Evolutionary conservation across 2,329 filamentous ascomycete species (phyloP).

Genomic region (Verticillium klebahnii): DNA sequence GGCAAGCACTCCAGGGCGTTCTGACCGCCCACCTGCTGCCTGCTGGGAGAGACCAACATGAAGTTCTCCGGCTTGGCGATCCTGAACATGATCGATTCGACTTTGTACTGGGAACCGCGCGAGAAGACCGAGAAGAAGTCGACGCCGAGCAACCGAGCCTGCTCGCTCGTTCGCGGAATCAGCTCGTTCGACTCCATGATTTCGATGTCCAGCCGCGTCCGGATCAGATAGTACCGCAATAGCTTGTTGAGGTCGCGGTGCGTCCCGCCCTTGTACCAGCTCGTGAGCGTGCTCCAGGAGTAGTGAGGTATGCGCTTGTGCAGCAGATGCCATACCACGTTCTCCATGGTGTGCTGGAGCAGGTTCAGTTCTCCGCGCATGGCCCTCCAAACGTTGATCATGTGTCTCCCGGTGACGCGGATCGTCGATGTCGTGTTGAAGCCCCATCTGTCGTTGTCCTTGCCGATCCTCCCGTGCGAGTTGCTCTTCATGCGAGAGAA

Average conservation of each 20-base stretch:
- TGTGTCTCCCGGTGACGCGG: constrained; percentile 86
- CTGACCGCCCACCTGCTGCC: constrained; percentile 87
- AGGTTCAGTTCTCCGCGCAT: constrained; percentile 92
- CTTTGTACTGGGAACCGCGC: constrained; percentile 94
- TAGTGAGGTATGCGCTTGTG: constrained; percentile 88
- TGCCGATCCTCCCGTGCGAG: constrained; percentile 78
- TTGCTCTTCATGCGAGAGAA: constrained; percentile 84
- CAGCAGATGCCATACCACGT: constrained; percentile 86
- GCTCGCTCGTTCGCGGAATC: constrained; percentile 84
- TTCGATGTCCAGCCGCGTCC: constrained; percentile 79
- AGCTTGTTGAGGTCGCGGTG: constrained; percentile 68
- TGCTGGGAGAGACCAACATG: constrained; percentile 81
- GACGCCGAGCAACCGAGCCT: constrained; percentile 85
- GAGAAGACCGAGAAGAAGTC: constrained; percentile 98
- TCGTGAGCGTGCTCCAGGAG: constrained; percentile 69
- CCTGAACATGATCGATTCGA: constrained; percentile 97
- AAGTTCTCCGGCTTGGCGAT: constrained; percentile 98
- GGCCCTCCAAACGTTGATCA: constrained; percentile 95
- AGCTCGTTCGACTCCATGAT: constrained; percentile 89
- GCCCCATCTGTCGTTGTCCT: constrained; percentile 85
- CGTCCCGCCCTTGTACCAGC: constrained; percentile 71
- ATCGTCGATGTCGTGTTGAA: constrained; percentile 93
- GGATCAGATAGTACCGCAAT: constrained; percentile 69
- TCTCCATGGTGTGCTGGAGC: constrained; percentile 93
- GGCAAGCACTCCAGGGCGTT: constrained; percentile 93